phyloP scores from a whole-genome alignment of 768 basidiomycete species.

The Serendipita indica region DNA sequence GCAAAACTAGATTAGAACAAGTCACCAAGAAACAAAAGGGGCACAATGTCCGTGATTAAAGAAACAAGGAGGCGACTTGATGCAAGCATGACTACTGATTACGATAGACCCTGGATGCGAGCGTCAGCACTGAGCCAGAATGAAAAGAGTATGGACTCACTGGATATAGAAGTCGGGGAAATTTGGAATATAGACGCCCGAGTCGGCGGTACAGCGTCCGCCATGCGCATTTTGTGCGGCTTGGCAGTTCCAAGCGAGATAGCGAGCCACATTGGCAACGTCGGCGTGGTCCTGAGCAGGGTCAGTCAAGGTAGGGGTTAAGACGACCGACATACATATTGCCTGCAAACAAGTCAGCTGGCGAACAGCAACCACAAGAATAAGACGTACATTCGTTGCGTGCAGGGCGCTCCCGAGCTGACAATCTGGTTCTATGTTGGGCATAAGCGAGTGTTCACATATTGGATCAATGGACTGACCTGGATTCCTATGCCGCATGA shows the following conservation, averaged over 20 bases:
- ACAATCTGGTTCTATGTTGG: too few relatives aligned
- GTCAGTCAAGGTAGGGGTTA: neutral
- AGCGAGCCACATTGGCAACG: neutral
- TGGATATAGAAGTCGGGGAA: constrained; percentile 1
- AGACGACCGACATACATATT: neutral
- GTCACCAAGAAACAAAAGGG: neutral
- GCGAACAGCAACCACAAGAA: neutral
- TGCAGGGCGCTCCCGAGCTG: neutral
- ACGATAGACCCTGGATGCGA: constrained; percentile 1
- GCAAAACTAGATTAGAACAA: neutral
- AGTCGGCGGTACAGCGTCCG: neutral
- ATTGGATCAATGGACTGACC: too few relatives aligned
- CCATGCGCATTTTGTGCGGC: neutral
- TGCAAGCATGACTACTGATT: too few relatives aligned
- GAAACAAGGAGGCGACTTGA: too few relatives aligned
- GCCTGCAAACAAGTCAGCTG: neutral
- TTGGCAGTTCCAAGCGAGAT: constrained; percentile 7
- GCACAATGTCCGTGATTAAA: neutral
- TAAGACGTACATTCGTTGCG: neutral
- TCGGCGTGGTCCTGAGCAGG: neutral
- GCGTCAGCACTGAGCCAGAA: too few relatives aligned
- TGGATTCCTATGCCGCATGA: neutral
- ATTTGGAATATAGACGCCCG: neutral
- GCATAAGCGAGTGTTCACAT: too few relatives aligned
- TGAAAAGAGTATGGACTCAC: neutral